Evolutionary conservation across 2,329 filamentous ascomycete species (phyloP).

Genomic region (Rhexocercosporidium sp.): DNA sequence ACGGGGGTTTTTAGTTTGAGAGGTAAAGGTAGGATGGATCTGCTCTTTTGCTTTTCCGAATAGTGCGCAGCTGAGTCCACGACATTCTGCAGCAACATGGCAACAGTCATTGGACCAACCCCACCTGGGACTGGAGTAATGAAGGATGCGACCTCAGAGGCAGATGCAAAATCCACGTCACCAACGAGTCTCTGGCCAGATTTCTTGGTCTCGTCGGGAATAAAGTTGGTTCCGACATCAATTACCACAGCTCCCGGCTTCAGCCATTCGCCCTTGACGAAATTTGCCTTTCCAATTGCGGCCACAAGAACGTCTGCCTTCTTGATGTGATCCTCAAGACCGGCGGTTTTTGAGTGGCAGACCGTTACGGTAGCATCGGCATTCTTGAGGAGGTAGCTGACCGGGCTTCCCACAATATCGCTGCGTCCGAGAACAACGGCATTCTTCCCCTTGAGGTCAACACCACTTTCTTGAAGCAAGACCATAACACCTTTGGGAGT

Average conservation of each 20-base stretch:
- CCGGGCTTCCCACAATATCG: slow-evolving; percentile 96
- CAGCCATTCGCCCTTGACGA: slow-evolving; percentile 94
- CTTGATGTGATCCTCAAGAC: slow-evolving; percentile 76
- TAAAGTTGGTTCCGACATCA: slow-evolving; percentile 96
- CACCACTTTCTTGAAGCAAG: slow-evolving; percentile 80
- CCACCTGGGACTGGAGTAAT: slow-evolving; percentile 97
- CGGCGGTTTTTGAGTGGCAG: slow-evolving; percentile 87
- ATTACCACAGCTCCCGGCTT: slow-evolving; percentile 96
- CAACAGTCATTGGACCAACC: slow-evolving; percentile 98
- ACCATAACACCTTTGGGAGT: slow-evolving; percentile 98
- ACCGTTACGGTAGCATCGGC: slow-evolving; percentile 96
- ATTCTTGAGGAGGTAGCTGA: slow-evolving; percentile 94
- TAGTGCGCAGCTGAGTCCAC: slow-evolving; percentile 82
- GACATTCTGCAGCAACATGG: slow-evolving; percentile 96
- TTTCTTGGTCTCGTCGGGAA: slow-evolving; percentile 87
- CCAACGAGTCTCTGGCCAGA: slow-evolving; percentile 91
- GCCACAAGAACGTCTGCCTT: slow-evolving; percentile 88
- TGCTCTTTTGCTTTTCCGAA: slow-evolving; percentile 81
- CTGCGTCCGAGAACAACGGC: slow-evolving; percentile 94
- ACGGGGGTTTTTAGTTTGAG: slow-evolving; percentile 80
- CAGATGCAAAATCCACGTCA: slow-evolving; percentile 90
- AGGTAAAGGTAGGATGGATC: slow-evolving; percentile 81
- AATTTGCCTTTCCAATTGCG: slow-evolving; percentile 85
- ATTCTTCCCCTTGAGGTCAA: slow-evolving; percentile 86
- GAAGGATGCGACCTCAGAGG: slow-evolving; percentile 82